Conservation (phyloP, 2,329 filamentous ascomycete species). For the Ophiostoma novo-ulmi region DNA sequence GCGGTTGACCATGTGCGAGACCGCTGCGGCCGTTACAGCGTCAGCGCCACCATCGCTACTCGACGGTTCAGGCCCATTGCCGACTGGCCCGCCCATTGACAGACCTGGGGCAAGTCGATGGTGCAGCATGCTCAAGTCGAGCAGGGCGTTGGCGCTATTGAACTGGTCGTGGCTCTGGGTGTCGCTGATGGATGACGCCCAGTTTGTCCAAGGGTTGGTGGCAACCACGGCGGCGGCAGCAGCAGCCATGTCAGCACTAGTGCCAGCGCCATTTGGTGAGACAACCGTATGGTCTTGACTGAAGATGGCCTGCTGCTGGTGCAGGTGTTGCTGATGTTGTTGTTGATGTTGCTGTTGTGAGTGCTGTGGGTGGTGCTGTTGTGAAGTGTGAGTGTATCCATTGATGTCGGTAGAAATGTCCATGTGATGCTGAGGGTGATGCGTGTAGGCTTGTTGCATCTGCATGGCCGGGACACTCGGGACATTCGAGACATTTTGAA, state of each 20-base stretch:
- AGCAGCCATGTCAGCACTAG: conserved; percentile 22
- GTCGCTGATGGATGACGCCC: conserved; percentile 49
- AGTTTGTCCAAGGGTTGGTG: conserved; percentile 50
- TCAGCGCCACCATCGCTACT: neutral
- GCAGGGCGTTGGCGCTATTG: conserved; percentile 42
- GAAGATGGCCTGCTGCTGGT: neutral
- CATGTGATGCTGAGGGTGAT: conserved; percentile 10
- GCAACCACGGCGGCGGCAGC: conserved; percentile 24
- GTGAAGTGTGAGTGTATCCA: neutral
- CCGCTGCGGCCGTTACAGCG: neutral
- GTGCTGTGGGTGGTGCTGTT: neutral
- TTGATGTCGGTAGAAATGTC: neutral
- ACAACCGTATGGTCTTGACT: neutral
- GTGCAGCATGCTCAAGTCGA: conserved; percentile 41
- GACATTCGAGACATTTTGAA: neutral
- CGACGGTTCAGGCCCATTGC: neutral
- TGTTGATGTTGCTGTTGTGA: neutral
- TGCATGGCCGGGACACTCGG: neutral
- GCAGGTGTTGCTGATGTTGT: neutral
- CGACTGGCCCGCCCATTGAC: neutral
- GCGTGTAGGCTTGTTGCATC: neutral
- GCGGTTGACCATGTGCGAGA: neutral
- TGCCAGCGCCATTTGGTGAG: neutral
- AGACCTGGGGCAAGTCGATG: conserved; percentile 20
- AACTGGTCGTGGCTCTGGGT: conserved; percentile 43